phyloP scores from a whole-genome alignment of 352 stramenopile genomes.

The Phytophthora vignae region DNA sequence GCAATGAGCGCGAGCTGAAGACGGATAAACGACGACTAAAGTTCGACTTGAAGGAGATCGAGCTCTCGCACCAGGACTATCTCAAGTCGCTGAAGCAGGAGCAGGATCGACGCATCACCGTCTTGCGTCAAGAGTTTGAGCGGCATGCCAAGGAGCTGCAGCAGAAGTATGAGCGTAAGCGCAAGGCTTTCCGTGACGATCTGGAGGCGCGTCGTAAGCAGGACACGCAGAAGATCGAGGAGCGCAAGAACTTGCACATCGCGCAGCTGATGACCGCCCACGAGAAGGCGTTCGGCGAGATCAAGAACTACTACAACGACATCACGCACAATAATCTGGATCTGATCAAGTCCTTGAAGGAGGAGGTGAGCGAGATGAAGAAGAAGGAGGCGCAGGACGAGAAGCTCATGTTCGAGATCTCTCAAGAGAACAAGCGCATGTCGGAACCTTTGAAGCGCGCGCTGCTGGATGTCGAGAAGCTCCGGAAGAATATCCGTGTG shows the following conservation, averaged over 20 bases:
- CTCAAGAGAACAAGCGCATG: constrained; percentile 96
- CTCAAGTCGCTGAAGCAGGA: constrained; percentile 93
- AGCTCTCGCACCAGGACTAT: constrained; percentile 93
- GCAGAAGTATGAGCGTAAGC: constrained; percentile 88
- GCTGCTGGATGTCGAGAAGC: constrained; percentile 74
- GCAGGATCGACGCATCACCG: constrained; percentile 93
- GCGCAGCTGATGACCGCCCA: constrained; percentile 93
- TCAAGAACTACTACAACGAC: constrained; percentile 98
- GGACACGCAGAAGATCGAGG: constrained; percentile 91
- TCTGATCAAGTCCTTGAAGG: constrained; percentile 96
- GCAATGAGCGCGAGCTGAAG: constrained; percentile 90
- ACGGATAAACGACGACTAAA: constrained; percentile 90
- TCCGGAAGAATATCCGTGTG: constrained; percentile 70
- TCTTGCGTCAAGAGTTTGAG: constrained; percentile 93
- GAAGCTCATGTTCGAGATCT: constrained; percentile 95
- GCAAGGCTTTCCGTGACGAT: constrained; percentile 82
- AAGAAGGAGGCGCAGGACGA: constrained; percentile 95
- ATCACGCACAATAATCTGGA: constrained; percentile 98
- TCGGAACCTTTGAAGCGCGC: constrained; percentile 94
- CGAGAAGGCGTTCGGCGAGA: constrained; percentile 95
- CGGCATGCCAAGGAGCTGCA: constrained; percentile 91
- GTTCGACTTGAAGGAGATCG: constrained; percentile 92
- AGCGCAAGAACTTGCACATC: constrained; percentile 94
- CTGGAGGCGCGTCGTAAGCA: constrained; percentile 84
- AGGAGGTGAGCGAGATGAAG: constrained; percentile 95